A percentile compares a stretch with the other conserved stretches of the same genome.
Conservation (phyloP, 2,329 filamentous ascomycete genomes). For the Coniochaeta pulveracea region DNA sequence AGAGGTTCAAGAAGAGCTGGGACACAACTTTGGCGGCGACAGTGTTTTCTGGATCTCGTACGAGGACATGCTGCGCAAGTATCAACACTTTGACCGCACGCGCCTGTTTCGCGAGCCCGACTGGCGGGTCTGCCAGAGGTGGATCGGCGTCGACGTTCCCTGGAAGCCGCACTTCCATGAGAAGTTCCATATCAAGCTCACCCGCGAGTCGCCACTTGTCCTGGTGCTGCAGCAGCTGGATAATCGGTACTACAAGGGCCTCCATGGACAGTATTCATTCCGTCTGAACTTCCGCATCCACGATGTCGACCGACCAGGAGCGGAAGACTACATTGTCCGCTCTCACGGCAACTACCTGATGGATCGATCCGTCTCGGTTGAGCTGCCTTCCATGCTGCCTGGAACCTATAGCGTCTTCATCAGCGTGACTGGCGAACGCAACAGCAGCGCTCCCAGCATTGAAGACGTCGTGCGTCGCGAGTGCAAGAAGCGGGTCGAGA, state of each 20-base stretch:
- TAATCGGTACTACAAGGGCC: slow-evolving; percentile 43
- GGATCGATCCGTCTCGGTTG: slow-evolving; percentile 65
- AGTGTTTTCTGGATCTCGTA: slow-evolving; percentile 54
- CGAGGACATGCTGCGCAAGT: slow-evolving; percentile 46
- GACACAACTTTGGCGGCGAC: slow-evolving; percentile 67
- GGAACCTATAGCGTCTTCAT: slow-evolving; percentile 68
- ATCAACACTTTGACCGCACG: slow-evolving; percentile 45
- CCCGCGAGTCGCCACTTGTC: slow-evolving; percentile 36
- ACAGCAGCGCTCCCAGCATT: slow-evolving; percentile 35
- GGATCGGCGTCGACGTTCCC: slow-evolving; percentile 32
- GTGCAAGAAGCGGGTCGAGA: slow-evolving; percentile 53
- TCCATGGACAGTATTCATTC: slow-evolving; percentile 45
- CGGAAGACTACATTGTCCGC: slow-evolving; percentile 42
- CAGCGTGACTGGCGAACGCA: slow-evolving; percentile 59
- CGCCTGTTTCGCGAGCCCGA: slow-evolving; percentile 42
- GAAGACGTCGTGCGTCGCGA: slow-evolving; percentile 58
- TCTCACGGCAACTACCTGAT: slow-evolving; percentile 46
- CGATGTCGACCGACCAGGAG: slow-evolving; percentile 25
- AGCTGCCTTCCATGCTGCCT: slow-evolving; percentile 57
- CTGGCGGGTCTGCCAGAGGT: slow-evolving; percentile 38
- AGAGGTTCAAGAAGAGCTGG: slow-evolving; percentile 62
- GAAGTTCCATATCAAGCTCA: slow-evolving; percentile 40
- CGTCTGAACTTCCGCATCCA: slow-evolving; percentile 43
- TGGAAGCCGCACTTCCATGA: slow-evolving; percentile 46
- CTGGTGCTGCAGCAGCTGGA: slow-evolving; percentile 47